These are phyloP conservation scores for Panellus pusillus DNA, from an alignment of 768 basidiomycete genomes.

Conservation along the genomic window DNA sequence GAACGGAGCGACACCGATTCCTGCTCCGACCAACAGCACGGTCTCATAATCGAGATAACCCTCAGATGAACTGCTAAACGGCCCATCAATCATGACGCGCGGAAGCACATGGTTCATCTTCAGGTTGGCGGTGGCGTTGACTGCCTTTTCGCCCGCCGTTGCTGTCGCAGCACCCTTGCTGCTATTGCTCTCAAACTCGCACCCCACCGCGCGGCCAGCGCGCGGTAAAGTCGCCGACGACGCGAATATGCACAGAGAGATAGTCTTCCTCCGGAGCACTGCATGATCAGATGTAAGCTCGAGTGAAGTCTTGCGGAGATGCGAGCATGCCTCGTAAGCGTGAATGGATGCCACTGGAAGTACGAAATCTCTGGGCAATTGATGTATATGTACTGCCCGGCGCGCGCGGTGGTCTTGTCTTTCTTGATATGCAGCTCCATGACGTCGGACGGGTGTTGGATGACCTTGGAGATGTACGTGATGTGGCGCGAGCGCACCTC, in stretches of 20 bases:
- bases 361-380: constrained; percentile 90
- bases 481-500: no score
- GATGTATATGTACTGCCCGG: constrained; percentile 93
- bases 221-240: constrained; percentile 91
- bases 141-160: constrained; percentile 57
- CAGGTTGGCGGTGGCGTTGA: constrained; percentile 56
- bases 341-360: constrained; percentile 98
- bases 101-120: constrained; percentile 67
- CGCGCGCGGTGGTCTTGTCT: constrained; percentile 68
- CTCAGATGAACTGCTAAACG: constrained; percentile 90
- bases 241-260: constrained; percentile 89
- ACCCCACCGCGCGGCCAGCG: constrained; percentile 82
- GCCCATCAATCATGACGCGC: constrained; percentile 98
- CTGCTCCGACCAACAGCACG: constrained; percentile 84
- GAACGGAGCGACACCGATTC: constrained; percentile 96
- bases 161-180: constrained; percentile 31
- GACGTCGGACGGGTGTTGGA: constrained; percentile 93
- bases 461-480: constrained; percentile 93
- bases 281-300: background rate
- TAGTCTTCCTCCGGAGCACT: constrained; percentile 96
- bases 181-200: constrained; percentile 60
- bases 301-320: background rate
- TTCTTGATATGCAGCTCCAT: constrained; percentile 93
- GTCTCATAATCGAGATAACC: constrained; percentile 91
- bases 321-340: constrained; percentile 67